Percentiles rank a stretch among this genome's conserved stretches.
Evolutionary conservation across 257 asterid species (phyloP).

Genomic region (Solanum corneliomulleri): DNA sequence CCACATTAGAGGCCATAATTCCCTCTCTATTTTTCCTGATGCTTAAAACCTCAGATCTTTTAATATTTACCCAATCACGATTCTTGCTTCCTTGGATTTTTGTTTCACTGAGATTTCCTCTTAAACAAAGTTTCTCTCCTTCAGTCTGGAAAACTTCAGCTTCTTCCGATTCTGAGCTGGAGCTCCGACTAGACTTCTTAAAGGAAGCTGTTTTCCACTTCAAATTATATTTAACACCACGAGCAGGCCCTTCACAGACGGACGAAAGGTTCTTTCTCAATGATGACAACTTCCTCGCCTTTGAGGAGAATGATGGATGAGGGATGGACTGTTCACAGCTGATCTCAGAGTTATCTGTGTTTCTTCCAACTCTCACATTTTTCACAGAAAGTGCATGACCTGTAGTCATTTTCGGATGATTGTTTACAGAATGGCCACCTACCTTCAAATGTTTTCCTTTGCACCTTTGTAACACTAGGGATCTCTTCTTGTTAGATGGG

Average conservation of each 20-base stretch:
- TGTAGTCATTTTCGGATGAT: constrained; percentile 9
- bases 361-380: constrained; percentile 19
- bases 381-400: constrained; percentile 11
- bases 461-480: constrained; percentile 12
- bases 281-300: constrained; percentile 38
- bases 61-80: constrained; percentile 5
- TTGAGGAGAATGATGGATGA: constrained; percentile 21
- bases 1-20: constrained; percentile 8
- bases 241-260: constrained; percentile 20
- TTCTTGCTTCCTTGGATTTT: constrained; percentile 10
- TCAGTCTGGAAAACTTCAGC: constrained; percentile 18
- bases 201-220: constrained; percentile 20
- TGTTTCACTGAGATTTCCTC: constrained; percentile 10
- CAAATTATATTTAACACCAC: constrained; percentile 17
- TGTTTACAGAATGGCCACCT: constrained; percentile 8
- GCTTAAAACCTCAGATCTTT: constrained; percentile 20
- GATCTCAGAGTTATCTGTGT: constrained; percentile 10
- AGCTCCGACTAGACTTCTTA: constrained; percentile 23
- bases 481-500: constrained; percentile 12
- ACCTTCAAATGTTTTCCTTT: constrained; percentile 23
- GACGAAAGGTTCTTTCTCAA: constrained; percentile 35
- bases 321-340: constrained; percentile 11
- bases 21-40: constrained; percentile 21
- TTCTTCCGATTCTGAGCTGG: constrained; percentile 24
- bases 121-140: constrained; percentile 11